Evolutionary conservation across 208 protist species (phyloP).

Genomic region (Leishmania tarentolae): DNA sequence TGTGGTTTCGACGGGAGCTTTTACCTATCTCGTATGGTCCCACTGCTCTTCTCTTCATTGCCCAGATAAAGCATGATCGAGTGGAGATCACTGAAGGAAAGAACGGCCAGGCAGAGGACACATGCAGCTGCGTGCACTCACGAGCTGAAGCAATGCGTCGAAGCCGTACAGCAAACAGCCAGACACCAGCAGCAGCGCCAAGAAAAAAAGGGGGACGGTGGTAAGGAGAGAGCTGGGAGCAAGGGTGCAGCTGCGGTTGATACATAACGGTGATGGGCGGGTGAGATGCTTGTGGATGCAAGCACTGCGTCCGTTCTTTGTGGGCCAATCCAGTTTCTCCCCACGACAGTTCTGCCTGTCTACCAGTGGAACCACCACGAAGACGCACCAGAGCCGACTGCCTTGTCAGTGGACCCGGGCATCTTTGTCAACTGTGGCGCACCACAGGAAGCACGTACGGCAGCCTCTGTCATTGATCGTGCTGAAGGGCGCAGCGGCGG

Average conservation of each 20-base stretch:
- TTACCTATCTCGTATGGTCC: neutral
- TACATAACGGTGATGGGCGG: neutral
- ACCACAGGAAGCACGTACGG: conserved; percentile 4
- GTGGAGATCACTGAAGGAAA: neutral
- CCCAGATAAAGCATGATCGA: neutral
- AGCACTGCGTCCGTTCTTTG: neutral
- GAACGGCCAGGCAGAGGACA: neutral
- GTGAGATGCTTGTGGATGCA: neutral
- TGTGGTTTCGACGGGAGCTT: neutral
- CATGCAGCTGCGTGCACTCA: neutral
- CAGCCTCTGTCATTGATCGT: conserved; percentile 28
- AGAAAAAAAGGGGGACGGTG: neutral
- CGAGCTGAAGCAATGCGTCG: neutral
- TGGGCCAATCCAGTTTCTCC: neutral
- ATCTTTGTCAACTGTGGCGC: neutral
- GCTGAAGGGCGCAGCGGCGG: conserved; percentile 31
- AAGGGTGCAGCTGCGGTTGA: neutral
- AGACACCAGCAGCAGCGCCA: neutral
- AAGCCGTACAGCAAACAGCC: neutral
- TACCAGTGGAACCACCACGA: neutral
- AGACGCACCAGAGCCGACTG: neutral
- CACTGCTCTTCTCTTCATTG: neutral
- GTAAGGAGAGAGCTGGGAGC: neutral
- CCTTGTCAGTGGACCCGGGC: neutral
- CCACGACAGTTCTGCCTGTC: too few species aligned